These are phyloP conservation scores for Sarocladium strictum DNA, from an alignment of 2,329 filamentous ascomycete genomes.

Conservation along the genomic window DNA sequence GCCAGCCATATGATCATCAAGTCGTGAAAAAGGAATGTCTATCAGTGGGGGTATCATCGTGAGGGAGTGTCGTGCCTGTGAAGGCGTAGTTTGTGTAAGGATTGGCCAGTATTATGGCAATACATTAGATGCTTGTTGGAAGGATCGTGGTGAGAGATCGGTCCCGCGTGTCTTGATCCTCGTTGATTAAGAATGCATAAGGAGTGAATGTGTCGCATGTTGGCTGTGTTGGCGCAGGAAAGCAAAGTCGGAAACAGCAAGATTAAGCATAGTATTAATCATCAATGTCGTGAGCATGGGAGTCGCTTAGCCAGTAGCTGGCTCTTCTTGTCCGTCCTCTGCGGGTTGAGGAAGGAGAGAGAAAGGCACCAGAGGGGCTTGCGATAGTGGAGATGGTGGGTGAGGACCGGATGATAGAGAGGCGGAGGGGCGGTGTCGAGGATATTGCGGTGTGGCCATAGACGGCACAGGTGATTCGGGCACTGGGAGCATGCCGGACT, in stretches of 20 bases:
- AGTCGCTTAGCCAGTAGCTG: neutral
- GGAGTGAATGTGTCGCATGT: neutral
- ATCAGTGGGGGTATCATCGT: conserved; percentile 16
- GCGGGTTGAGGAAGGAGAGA: conserved; percentile 14
- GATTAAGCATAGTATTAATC: conserved; percentile 26
- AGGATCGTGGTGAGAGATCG: neutral
- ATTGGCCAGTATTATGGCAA: too few species aligned
- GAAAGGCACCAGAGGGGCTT: conserved; percentile 23
- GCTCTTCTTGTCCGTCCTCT: conserved; percentile 29
- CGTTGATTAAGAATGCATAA: neutral
- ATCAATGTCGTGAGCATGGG: conserved; percentile 14
- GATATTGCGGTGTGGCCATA: conserved; percentile 23
- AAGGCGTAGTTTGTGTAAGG: too few species aligned
- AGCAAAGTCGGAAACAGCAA: neutral
- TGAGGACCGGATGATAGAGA: conserved; percentile 29
- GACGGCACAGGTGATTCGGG: conserved; percentile 38
- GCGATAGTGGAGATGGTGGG: conserved; percentile 28
- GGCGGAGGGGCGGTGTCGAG: conserved; percentile 33
- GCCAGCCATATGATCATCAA: conserved; percentile 24
- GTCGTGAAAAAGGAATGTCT: conserved; percentile 28
- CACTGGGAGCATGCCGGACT: conserved; percentile 36
- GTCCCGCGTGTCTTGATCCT: neutral
- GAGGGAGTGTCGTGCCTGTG: conserved; percentile 5
- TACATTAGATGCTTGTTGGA: too few species aligned
- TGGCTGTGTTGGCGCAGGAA: neutral